Conservation (phyloP, 2,329 filamentous ascomycete genomes). For the Incumbomyces delicatus region DNA sequence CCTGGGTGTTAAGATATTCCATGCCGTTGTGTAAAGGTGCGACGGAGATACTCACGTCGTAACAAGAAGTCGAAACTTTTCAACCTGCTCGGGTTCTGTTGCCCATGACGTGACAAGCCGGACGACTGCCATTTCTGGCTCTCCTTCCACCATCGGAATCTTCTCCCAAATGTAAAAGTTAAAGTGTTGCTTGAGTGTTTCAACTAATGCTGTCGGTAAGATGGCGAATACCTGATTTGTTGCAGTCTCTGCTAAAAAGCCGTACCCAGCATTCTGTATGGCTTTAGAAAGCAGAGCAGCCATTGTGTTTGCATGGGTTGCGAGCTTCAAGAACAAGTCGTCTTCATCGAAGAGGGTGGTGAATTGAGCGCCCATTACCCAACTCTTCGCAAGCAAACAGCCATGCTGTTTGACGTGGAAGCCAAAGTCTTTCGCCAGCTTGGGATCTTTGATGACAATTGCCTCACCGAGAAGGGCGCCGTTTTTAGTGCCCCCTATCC, state of each 20-base stretch:
- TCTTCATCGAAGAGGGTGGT: constrained; percentile 38
- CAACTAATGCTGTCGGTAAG: constrained; percentile 31
- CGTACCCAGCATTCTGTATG: constrained; percentile 35
- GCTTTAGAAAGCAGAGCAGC: constrained; percentile 36
- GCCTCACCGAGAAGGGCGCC: constrained; percentile 43
- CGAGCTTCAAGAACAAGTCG: constrained; percentile 38
- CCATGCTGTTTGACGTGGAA: constrained; percentile 46
- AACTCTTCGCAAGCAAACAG: constrained; percentile 41
- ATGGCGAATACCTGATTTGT: constrained; percentile 45
- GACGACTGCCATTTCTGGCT: constrained; percentile 28
- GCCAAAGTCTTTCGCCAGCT: constrained; percentile 38
- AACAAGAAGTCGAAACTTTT: too few species aligned
- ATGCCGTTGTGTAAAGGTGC: too few species aligned
- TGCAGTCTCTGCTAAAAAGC: constrained; percentile 36
- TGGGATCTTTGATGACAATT: constrained; percentile 37
- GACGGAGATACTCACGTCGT: too few species aligned
- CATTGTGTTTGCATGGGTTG: constrained; percentile 35
- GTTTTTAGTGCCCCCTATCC: constrained; percentile 46
- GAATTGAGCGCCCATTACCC: constrained; percentile 42
- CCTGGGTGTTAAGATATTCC: too few species aligned
- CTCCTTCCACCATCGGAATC: constrained; percentile 24
- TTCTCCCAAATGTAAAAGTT: constrained; percentile 42
- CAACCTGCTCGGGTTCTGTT: constrained; percentile 34
- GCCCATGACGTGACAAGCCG: constrained; percentile 44
- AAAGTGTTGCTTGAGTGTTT: constrained; percentile 34